Conservation (phyloP, 2,329 filamentous ascomycete species). For the Tolypocladium inflatum region DNA sequence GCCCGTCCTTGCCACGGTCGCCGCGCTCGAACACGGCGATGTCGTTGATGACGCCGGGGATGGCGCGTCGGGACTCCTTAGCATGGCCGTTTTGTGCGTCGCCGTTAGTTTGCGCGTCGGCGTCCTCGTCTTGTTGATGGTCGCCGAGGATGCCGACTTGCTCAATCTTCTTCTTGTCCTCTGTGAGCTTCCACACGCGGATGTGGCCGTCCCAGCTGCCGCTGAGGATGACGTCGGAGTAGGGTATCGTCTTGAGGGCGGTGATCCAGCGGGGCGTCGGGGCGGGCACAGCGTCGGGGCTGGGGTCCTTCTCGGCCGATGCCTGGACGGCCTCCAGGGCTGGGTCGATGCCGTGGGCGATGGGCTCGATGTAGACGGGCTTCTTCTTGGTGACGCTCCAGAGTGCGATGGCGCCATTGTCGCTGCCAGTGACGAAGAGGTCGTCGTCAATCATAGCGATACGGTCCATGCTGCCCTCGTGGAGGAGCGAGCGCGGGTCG, state of each 20-base stretch:
- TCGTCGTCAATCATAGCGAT: slow-evolving; percentile 83
- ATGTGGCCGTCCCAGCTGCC: slow-evolving; percentile 89
- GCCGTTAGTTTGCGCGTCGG: slow-evolving; percentile 18
- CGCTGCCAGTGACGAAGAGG: slow-evolving; percentile 85
- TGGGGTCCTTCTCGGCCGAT: slow-evolving; percentile 61
- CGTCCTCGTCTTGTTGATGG: slow-evolving; percentile 10
- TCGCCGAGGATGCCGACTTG: slow-evolving; percentile 56
- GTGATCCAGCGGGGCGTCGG: slow-evolving; percentile 83
- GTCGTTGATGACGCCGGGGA: slow-evolving; percentile 79
- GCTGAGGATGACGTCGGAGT: slow-evolving; percentile 80
- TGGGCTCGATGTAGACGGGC: slow-evolving; percentile 66
- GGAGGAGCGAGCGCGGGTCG: slow-evolving; percentile 44
- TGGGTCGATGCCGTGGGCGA: slow-evolving; percentile 79
- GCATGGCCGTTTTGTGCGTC: slow-evolving; percentile 10
- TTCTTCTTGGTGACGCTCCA: slow-evolving; percentile 96
- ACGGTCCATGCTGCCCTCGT: slow-evolving; percentile 82
- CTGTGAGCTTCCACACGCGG: slow-evolving; percentile 73
- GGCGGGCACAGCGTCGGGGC: slow-evolving; percentile 47
- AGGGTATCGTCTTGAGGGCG: slow-evolving; percentile 75
- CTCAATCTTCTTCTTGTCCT: slow-evolving; percentile 74
- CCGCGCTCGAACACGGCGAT: slow-evolving; percentile 81
- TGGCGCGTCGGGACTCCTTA: slow-evolving; percentile 12
- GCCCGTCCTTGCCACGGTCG: slow-evolving; percentile 62
- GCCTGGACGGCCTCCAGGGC: slow-evolving; percentile 56
- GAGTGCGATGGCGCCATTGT: slow-evolving; percentile 78